Conservation (phyloP, 495 filamentous ascomycete genomes). For the Daldinia caldariorum region DNA sequence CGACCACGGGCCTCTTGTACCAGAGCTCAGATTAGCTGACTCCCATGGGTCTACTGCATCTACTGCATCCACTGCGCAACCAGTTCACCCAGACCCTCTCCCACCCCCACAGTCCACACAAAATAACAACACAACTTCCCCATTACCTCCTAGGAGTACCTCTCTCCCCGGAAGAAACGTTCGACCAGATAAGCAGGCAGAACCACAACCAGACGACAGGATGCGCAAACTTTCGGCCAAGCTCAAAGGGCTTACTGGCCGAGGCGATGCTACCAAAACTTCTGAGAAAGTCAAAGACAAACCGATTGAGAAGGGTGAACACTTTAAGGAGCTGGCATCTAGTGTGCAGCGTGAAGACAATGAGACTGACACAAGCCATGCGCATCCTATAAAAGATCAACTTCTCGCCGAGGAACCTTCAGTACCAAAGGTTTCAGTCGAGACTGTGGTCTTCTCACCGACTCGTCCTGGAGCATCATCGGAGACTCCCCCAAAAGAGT, state of each 20-base stretch:
- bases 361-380: not conserved
- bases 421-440: slow-evolving; percentile 17
- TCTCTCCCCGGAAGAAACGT: slow-evolving; percentile 45
- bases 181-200: slow-evolving; percentile 33
- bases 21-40: slow-evolving; percentile 55
- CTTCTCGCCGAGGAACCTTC: slow-evolving; percentile 7
- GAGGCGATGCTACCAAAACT: slow-evolving; percentile 20
- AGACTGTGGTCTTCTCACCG: slow-evolving; percentile 24
- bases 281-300: slow-evolving; percentile 2
- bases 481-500: slow-evolving; percentile 38
- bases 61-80: slow-evolving; percentile 49
- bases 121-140: slow-evolving; percentile 25
- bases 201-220: slow-evolving; percentile 31
- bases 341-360: not conserved
- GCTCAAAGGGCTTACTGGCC: slow-evolving; percentile 25
- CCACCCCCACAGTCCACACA: slow-evolving; percentile 30
- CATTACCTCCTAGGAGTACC: slow-evolving; percentile 43
- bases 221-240: slow-evolving; percentile 42
- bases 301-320: not conserved
- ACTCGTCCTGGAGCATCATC: slow-evolving; percentile 11
- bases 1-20: slow-evolving; percentile 53
- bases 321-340: not conserved
- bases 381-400: slow-evolving; percentile 4
- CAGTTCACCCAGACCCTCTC: slow-evolving; percentile 24
- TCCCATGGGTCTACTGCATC: slow-evolving; percentile 61